phyloP scores from a whole-genome alignment of 1,284 basidiomycete species.

The Porphyrellus sp. region DNA sequence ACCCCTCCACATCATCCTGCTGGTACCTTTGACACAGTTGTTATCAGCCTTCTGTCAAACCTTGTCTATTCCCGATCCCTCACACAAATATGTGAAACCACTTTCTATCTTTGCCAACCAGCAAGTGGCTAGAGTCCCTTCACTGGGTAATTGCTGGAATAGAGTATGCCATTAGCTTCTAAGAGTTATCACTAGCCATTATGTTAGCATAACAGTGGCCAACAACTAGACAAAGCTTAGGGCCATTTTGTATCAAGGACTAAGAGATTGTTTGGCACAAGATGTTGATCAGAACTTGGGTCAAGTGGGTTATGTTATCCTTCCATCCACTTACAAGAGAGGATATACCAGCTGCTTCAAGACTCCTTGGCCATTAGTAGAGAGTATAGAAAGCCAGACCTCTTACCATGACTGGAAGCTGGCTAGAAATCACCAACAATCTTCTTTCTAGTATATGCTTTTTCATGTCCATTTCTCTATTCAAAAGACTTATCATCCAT shows the following conservation, averaged over 20 bases:
- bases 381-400: constrained; percentile 7
- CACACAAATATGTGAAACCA: too few relatives aligned
- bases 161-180: too few relatives aligned
- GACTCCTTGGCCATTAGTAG: constrained; percentile 11
- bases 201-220: too few relatives aligned
- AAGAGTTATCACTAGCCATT: too few relatives aligned
- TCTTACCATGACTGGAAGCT: constrained; percentile 31
- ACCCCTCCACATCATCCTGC: too few relatives aligned
- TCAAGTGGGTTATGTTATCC: constrained; percentile 7
- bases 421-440: constrained; percentile 42
- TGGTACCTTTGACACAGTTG: too few relatives aligned
- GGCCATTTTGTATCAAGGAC: constrained; percentile 23
- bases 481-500: neutral
- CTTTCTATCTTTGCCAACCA: too few relatives aligned
- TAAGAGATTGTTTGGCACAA: neutral
- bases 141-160: too few relatives aligned
- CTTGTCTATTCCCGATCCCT: too few relatives aligned
- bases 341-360: constrained; percentile 7
- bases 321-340: neutral
- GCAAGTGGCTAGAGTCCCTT: too few relatives aligned
- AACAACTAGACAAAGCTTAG: constrained; percentile 40
- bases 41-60: too few relatives aligned
- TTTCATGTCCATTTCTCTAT: neutral
- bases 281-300: neutral
- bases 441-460: constrained; percentile 31